phyloP scores from a whole-genome alignment of 129 eudicot genomes.

The Helichrysum umbraculigerum region DNA sequence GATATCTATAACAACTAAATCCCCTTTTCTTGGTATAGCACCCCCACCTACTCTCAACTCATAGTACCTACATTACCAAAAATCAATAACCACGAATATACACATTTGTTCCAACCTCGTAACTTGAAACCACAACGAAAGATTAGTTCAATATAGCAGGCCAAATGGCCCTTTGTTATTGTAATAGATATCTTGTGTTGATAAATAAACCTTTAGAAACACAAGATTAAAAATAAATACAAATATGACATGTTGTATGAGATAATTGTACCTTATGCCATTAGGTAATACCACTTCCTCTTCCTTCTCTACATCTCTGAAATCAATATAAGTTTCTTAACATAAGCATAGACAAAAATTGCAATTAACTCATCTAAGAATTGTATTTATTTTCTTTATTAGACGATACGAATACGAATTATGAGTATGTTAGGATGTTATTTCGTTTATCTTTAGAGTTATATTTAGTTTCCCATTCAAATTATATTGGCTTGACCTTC shows the following conservation, averaged over 20 bases:
- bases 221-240: neutral
- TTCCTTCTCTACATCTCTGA: conserved; percentile 77
- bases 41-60: conserved; percentile 92
- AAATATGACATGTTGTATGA: neutral
- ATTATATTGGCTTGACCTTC: too few species aligned
- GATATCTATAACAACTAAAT: conserved; percentile 76
- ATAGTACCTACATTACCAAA: conserved; percentile 53
- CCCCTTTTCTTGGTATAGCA: conserved; percentile 70
- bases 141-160: too few species aligned
- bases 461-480: too few species aligned
- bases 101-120: too few species aligned
- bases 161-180: neutral
- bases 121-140: neutral
- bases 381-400: neutral
- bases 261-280: conserved; percentile 64
- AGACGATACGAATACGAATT: neutral
- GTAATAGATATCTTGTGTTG: neutral
- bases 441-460: too few species aligned
- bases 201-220: neutral
- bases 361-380: neutral
- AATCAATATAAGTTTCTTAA: conserved; percentile 17
- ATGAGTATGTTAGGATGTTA: too few species aligned
- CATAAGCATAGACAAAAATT: neutral
- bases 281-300: conserved; percentile 83
- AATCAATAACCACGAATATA: neutral